phyloP scores from a whole-genome alignment of 441 rosid genomes.

The Raphanus hybrid region DNA sequence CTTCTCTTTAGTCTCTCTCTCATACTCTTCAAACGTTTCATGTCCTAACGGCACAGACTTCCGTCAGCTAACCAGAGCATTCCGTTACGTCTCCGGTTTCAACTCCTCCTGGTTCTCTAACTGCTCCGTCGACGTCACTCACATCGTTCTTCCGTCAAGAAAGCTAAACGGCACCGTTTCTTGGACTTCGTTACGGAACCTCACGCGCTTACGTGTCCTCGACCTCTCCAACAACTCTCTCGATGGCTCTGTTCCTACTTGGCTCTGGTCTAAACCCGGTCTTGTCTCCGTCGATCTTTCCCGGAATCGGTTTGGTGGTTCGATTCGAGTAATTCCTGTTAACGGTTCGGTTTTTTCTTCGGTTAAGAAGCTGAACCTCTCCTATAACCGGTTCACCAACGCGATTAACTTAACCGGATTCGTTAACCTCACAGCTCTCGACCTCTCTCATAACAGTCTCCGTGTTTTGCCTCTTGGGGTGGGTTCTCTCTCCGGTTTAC shows the following conservation, averaged over 20 bases:
- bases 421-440: slow-evolving; percentile 53
- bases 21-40: slow-evolving; percentile 51
- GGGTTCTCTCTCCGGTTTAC: slow-evolving; percentile 49
- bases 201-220: slow-evolving; percentile 54
- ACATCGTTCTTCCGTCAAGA: slow-evolving; percentile 55
- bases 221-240: slow-evolving; percentile 81
- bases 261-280: slow-evolving; percentile 65
- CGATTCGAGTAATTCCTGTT: slow-evolving; percentile 45
- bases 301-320: slow-evolving; percentile 71
- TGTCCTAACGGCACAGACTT: slow-evolving; percentile 50
- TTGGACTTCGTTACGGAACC: slow-evolving; percentile 61
- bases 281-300: slow-evolving; percentile 59
- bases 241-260: slow-evolving; percentile 66
- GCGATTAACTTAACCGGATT: slow-evolving; percentile 61
- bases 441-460: slow-evolving; percentile 65
- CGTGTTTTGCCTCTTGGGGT: slow-evolving; percentile 62
- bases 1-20: slow-evolving; percentile 49
- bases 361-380: slow-evolving; percentile 64
- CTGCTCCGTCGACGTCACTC: slow-evolving; percentile 52
- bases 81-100: slow-evolving; percentile 68
- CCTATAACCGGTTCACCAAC: slow-evolving; percentile 76
- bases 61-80: slow-evolving; percentile 53
- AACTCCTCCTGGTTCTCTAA: slow-evolving; percentile 58
- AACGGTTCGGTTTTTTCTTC: slow-evolving; percentile 44
- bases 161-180: slow-evolving; percentile 68